Conservation (phyloP, 441 rosid species). For the Eruca vesicaria region DNA sequence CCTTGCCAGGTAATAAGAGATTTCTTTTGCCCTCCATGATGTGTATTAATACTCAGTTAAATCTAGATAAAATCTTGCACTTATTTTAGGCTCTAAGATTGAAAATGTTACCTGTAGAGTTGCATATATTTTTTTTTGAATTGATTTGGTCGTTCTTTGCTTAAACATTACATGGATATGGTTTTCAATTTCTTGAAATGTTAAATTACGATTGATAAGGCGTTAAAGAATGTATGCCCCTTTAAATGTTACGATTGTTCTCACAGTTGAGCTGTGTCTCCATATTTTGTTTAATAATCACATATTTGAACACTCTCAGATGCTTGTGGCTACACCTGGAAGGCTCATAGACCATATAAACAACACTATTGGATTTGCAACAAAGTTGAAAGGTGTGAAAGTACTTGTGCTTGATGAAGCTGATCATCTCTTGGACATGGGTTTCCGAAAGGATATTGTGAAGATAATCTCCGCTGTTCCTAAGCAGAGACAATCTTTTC, state of each 20-base stretch:
- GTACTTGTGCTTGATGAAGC: conserved; percentile 97
- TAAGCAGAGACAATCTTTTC: conserved; percentile 81
- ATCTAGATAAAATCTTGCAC: not conserved
- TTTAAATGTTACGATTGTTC: not conserved
- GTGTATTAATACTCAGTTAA: not conserved
- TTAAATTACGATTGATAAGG: not conserved
- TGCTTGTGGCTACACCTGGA: conserved; percentile 97
- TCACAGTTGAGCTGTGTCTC: not conserved
- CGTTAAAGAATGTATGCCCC: not conserved
- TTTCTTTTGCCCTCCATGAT: conserved; percentile 5
- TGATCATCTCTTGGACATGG: conserved; percentile 92
- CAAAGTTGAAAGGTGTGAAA: conserved; percentile 86
- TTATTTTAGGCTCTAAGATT: not conserved
- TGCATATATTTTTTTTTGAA: not conserved
- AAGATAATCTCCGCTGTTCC: conserved; percentile 79
- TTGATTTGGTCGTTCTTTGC: not conserved
- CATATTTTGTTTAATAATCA: conserved; percentile 3
- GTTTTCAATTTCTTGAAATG: conserved; percentile 1
- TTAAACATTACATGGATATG: not conserved
- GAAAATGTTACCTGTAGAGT: not conserved
- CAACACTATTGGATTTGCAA: conserved; percentile 90
- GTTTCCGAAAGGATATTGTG: conserved; percentile 90
- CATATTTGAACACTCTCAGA: conserved; percentile 48
- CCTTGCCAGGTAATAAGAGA: conserved; percentile 79
- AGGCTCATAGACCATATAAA: conserved; percentile 92